These are phyloP conservation scores for Bertia moriformis DNA, from an alignment of 2,329 filamentous ascomycete genomes.

Conservation along the genomic window DNA sequence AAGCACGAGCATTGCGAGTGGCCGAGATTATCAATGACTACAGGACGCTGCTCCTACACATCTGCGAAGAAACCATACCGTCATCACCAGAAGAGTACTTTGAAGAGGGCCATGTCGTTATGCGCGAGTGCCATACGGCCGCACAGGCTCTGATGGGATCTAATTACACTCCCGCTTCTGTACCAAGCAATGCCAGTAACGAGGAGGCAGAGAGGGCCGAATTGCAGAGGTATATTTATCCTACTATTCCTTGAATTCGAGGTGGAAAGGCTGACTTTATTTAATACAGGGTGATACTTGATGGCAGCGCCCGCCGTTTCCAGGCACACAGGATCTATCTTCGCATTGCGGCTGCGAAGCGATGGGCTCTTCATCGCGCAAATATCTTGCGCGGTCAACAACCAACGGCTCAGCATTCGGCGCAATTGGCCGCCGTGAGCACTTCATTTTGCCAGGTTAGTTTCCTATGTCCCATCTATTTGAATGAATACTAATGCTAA, in stretches of 20 bases:
- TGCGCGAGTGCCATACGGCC: conserved; percentile 37
- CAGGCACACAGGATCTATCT: conserved; percentile 46
- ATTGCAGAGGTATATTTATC: conserved; percentile 30
- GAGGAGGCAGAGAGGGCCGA: conserved; percentile 37
- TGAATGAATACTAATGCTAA: background rate
- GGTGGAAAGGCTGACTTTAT: conserved; percentile 2
- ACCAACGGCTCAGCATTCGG: conserved; percentile 26
- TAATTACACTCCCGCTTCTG: conserved; percentile 29
- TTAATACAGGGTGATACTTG: conserved; percentile 37
- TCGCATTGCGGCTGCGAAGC: conserved; percentile 36
- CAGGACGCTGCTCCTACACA: conserved; percentile 42
- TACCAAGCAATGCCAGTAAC: conserved; percentile 23
- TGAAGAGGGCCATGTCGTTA: conserved; percentile 40
- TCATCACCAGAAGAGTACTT: conserved; percentile 37
- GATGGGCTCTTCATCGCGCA: conserved; percentile 40
- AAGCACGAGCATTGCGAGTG: conserved; percentile 46
- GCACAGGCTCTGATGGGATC: conserved; percentile 36
- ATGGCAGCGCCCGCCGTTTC: conserved; percentile 43
- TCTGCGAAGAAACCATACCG: conserved; percentile 33
- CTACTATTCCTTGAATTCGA: conserved; percentile 1
- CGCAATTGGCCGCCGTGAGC: conserved; percentile 16
- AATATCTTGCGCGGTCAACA: conserved; percentile 32
- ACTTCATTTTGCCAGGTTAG: background rate
- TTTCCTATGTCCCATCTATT: background rate
- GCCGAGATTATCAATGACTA: conserved; percentile 52